phyloP scores from a whole-genome alignment of 192 early-diverging fungal species.

The Backusella australiensis region DNA sequence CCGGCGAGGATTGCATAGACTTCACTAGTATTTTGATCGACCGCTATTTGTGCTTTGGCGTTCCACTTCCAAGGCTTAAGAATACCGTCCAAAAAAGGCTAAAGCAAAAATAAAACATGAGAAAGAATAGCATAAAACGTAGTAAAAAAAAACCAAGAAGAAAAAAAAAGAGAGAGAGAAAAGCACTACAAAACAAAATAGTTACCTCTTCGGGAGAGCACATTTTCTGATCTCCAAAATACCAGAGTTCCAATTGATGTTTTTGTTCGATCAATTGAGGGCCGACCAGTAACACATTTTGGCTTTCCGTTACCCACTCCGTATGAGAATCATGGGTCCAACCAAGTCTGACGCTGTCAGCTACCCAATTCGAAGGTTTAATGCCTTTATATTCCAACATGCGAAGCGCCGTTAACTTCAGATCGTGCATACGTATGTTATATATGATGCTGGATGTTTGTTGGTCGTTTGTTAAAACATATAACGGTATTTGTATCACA shows the following conservation, averaged over 20 bases:
- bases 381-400: background rate
- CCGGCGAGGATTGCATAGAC: background rate
- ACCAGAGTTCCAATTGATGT: background rate
- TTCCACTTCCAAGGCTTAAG: constrained; percentile 1
- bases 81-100: background rate
- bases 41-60: background rate
- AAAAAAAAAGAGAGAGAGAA: too few species aligned
- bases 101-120: background rate
- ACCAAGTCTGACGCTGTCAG: background rate
- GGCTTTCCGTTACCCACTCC: background rate
- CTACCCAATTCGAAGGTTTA: background rate
- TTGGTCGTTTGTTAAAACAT: background rate
- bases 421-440: background rate
- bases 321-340: background rate
- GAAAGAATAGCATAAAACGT: background rate
- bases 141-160: background rate
- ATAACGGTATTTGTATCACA: background rate
- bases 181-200: background rate
- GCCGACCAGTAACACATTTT: background rate
- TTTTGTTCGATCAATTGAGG: background rate
- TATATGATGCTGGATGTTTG: background rate
- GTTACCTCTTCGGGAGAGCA: background rate
- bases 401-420: background rate
- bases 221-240: background rate
- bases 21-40: background rate